Percentiles rank a stretch among this genome's conserved stretches.
phyloP scores from a whole-genome alignment of 306 rosid species.

The Astragalus membranaceus region DNA sequence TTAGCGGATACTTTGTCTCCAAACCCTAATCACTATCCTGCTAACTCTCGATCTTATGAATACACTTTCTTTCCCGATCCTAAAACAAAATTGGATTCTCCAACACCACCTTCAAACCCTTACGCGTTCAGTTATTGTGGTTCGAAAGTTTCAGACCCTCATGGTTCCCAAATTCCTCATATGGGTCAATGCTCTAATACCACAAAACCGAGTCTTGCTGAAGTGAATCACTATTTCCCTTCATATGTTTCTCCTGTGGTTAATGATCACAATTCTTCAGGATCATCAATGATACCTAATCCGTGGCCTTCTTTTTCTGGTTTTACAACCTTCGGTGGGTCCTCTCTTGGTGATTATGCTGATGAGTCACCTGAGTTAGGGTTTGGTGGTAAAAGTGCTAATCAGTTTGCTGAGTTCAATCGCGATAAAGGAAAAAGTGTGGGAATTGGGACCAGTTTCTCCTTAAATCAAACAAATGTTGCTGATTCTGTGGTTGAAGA shows the following conservation, averaged over 20 bases:
- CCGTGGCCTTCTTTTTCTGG: conserved; percentile 37
- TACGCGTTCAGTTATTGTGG: conserved; percentile 23
- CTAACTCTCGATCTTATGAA: conserved; percentile 25
- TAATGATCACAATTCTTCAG: conserved; percentile 5
- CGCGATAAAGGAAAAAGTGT: conserved; percentile 32
- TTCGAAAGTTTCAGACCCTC: conserved; percentile 16
- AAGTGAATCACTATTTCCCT: conserved; percentile 44
- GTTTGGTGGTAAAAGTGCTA: conserved; percentile 26
- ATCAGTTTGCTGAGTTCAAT: conserved; percentile 37
- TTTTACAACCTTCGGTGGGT: conserved; percentile 23
- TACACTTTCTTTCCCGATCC: conserved; percentile 38
- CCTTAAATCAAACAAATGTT: conserved; percentile 24
- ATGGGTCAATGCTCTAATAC: conserved; percentile 21
- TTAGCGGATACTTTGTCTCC: conserved; percentile 29
- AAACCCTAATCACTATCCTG: conserved; percentile 18
- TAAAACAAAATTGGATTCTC: conserved; percentile 28
- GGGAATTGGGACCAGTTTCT: conserved; percentile 33
- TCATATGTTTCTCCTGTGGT: conserved; percentile 30
- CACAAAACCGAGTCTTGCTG: conserved; percentile 29
- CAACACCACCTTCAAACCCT: conserved; percentile 25
- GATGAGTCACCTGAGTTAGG: conserved; percentile 27
- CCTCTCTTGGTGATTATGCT: conserved; percentile 29
- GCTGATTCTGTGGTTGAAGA: conserved; percentile 23
- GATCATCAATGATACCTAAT: conserved; percentile 29
- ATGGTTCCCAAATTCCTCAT: conserved; percentile 36